Evolutionary conservation across 1,139 yeast genomes (phyloP).

Genomic region (Blastobotrys apis): DNA sequence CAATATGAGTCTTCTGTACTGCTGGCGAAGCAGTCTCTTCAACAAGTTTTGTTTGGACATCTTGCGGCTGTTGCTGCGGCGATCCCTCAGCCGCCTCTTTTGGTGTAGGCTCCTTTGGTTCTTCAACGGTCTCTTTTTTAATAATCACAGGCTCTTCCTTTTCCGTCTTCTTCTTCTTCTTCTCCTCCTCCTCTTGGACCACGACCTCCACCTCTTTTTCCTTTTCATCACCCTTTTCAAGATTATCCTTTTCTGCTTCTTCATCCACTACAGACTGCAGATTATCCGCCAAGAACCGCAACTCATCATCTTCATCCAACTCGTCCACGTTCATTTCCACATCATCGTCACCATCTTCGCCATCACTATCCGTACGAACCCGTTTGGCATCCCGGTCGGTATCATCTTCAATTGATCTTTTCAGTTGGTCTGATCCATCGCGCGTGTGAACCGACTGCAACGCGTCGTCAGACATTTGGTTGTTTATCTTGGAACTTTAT

Average conservation of each 20-base stretch:
- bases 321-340: slow-evolving; percentile 16
- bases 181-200: not conserved
- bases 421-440: slow-evolving; percentile 1
- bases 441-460: not conserved
- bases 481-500: not conserved
- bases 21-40: too few relatives aligned
- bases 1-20: not conserved
- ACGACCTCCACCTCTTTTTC: too few relatives aligned
- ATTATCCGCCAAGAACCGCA: slow-evolving; percentile 28
- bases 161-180: not conserved
- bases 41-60: too few relatives aligned
- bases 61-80: too few relatives aligned
- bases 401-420: not conserved
- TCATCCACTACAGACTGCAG: slow-evolving; percentile 23
- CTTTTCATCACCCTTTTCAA: too few relatives aligned
- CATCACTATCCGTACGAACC: slow-evolving; percentile 4
- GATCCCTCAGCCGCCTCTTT: not conserved
- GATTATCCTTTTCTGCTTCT: too few relatives aligned
- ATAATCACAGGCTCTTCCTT: not conserved
- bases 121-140: not conserved
- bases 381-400: not conserved
- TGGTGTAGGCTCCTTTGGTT: not conserved
- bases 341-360: slow-evolving; percentile 7
- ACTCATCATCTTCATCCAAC: slow-evolving; percentile 29
- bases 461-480: slow-evolving; percentile 9